A percentile compares a stretch with the other conserved stretches of the same genome.
Conservation (phyloP, 2,329 filamentous ascomycete genomes). For the Penicillium glabrum region DNA sequence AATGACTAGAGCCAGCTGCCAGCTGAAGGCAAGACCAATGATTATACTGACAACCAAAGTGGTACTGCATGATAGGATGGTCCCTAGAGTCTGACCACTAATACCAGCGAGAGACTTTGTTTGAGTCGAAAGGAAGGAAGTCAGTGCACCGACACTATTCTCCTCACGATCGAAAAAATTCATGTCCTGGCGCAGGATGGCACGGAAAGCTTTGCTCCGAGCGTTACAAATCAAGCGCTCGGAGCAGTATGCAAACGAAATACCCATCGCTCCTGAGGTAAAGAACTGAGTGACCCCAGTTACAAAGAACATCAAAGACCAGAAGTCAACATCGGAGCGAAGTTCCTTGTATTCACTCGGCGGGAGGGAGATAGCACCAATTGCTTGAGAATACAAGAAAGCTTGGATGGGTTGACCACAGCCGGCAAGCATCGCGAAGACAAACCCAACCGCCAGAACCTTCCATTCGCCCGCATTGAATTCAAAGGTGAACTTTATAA, state of each 20-base stretch:
- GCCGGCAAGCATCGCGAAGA: constrained; percentile 75
- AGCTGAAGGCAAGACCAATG: constrained; percentile 72
- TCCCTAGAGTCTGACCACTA: constrained; percentile 83
- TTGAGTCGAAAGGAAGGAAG: constrained; percentile 84
- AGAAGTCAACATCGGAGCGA: constrained; percentile 74
- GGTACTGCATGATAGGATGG: constrained; percentile 75
- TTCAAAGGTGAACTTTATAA: constrained; percentile 74
- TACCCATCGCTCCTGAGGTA: constrained; percentile 66
- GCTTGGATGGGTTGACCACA: constrained; percentile 74
- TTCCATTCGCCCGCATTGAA: constrained; percentile 76
- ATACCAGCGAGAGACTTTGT: constrained; percentile 86
- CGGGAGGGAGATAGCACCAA: constrained; percentile 67
- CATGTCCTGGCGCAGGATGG: constrained; percentile 90
- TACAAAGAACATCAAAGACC: constrained; percentile 86
- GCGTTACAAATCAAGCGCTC: constrained; percentile 81
- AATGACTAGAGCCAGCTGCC: constrained; percentile 85
- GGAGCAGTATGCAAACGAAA: constrained; percentile 81
- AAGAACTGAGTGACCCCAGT: constrained; percentile 73
- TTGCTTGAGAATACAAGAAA: constrained; percentile 87
- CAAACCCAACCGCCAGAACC: constrained; percentile 70
- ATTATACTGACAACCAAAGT: constrained; percentile 74
- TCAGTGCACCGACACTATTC: constrained; percentile 85
- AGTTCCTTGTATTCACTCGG: constrained; percentile 56
- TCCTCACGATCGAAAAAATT: constrained; percentile 86
- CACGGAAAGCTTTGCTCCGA: constrained; percentile 77